These are phyloP conservation scores for Mycena epipterygia DNA, from an alignment of 768 basidiomycete genomes.

Conservation along the genomic window DNA sequence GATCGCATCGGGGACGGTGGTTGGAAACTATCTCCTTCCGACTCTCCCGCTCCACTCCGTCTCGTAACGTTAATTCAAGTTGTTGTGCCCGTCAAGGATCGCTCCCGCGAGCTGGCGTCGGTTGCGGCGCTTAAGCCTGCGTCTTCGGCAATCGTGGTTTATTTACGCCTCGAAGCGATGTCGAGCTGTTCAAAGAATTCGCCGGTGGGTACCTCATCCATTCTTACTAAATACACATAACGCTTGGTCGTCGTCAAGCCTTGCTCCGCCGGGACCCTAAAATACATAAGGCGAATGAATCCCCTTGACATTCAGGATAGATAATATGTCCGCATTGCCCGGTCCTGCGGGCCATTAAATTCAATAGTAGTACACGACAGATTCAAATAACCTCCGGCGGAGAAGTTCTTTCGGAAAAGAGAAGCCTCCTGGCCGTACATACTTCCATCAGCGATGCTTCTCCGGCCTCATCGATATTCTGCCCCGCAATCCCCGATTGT, in stretches of 20 bases:
- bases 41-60: no score
- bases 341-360: neutral
- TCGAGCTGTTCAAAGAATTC: conserved; percentile 1
- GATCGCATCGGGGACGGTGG: no score
- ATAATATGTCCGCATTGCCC: no score
- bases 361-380: neutral
- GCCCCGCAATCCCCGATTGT: conserved; percentile 88
- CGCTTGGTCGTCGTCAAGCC: neutral
- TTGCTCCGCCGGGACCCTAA: neutral
- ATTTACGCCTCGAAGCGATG: neutral
- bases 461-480: conserved; percentile 79
- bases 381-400: neutral
- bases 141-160: no score
- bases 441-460: neutral
- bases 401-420: neutral
- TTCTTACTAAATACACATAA: no score
- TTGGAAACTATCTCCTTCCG: no score
- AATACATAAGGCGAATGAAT: neutral
- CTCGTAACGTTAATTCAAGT: no score
- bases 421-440: no score
- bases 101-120: no score
- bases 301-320: no score
- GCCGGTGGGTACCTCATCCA: conserved; percentile 9
- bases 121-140: no score
- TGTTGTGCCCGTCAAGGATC: no score